These are phyloP conservation scores for Penicillium rolfsii DNA, from an alignment of 2,329 filamentous ascomycete genomes.

Conservation along the genomic window DNA sequence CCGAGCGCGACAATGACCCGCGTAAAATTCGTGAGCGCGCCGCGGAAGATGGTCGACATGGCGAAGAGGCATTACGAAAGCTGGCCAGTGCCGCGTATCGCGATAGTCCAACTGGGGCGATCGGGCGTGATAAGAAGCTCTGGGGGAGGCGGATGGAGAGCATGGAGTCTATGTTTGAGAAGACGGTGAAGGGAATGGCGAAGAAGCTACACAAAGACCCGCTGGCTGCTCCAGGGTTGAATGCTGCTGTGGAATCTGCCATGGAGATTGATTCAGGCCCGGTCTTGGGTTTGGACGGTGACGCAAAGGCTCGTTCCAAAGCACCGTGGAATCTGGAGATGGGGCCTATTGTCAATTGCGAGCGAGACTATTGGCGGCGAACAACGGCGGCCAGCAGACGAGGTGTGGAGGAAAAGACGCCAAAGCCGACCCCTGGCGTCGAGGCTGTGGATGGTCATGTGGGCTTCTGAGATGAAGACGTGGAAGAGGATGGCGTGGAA, in stretches of 20 bases:
- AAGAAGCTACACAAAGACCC: slow-evolving; percentile 43
- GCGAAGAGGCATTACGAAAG: slow-evolving; percentile 67
- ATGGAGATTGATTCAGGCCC: slow-evolving; percentile 38
- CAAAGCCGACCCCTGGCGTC: slow-evolving; percentile 29
- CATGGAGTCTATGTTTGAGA: slow-evolving; percentile 59
- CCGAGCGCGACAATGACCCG: slow-evolving; percentile 62
- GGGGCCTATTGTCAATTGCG: slow-evolving; percentile 62
- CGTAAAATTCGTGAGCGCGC: slow-evolving; percentile 64
- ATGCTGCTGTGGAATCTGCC: slow-evolving; percentile 16
- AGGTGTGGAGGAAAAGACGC: slow-evolving; percentile 38
- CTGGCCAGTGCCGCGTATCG: slow-evolving; percentile 56
- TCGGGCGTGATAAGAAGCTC: slow-evolving; percentile 46
- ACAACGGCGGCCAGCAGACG: slow-evolving; percentile 44
- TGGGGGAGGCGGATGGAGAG: slow-evolving; percentile 45
- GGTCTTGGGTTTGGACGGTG: slow-evolving; percentile 32
- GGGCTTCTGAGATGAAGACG: slow-evolving; percentile 26
- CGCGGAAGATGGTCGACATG: slow-evolving; percentile 66
- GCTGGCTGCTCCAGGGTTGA: slow-evolving; percentile 29
- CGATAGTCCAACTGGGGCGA: slow-evolving; percentile 45
- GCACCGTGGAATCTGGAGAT: slow-evolving; percentile 44
- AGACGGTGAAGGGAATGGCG: slow-evolving; percentile 57
- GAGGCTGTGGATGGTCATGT: slow-evolving; percentile 31
- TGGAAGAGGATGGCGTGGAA: slow-evolving; percentile 4
- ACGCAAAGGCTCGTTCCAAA: slow-evolving; percentile 33
- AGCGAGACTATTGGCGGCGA: slow-evolving; percentile 61